These are phyloP conservation scores for Beauveria asiatica DNA, from an alignment of 2,329 filamentous ascomycete genomes.

Conservation along the genomic window DNA sequence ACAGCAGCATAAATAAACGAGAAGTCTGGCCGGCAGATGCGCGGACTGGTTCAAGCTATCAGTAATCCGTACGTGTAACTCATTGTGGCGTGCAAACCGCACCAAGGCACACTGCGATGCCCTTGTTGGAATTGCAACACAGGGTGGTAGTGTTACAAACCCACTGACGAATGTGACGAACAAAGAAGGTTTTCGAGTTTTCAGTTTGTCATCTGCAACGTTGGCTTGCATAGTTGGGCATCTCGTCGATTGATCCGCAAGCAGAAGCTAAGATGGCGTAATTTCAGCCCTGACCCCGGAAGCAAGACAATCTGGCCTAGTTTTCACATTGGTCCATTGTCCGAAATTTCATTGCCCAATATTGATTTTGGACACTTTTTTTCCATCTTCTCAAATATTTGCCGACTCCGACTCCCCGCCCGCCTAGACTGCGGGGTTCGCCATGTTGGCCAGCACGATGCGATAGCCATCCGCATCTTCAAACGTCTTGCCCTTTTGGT, in stretches of 20 bases:
- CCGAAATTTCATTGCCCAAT: too few relatives aligned
- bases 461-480: constrained; percentile 38
- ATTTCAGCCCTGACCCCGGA: not conserved
- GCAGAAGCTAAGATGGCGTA: not conserved
- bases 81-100: too few relatives aligned
- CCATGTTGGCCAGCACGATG: constrained; percentile 30
- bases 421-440: constrained; percentile 5
- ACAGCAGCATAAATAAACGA: not conserved
- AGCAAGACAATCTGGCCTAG: too few relatives aligned
- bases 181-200: not conserved
- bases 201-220: not conserved
- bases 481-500: constrained; percentile 33
- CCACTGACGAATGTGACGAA: not conserved
- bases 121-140: not conserved
- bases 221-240: not conserved
- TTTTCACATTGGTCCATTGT: not conserved
- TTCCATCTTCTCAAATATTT: not conserved
- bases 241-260: not conserved
- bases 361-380: too few relatives aligned
- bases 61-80: too few relatives aligned
- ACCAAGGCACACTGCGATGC: not conserved
- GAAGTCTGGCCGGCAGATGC: not conserved
- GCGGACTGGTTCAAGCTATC: not conserved
- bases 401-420: not conserved
- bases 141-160: not conserved